Evolutionary conservation across 2,329 filamentous ascomycete species (phyloP).

Genomic region (Neocatenulostroma microsporum): DNA sequence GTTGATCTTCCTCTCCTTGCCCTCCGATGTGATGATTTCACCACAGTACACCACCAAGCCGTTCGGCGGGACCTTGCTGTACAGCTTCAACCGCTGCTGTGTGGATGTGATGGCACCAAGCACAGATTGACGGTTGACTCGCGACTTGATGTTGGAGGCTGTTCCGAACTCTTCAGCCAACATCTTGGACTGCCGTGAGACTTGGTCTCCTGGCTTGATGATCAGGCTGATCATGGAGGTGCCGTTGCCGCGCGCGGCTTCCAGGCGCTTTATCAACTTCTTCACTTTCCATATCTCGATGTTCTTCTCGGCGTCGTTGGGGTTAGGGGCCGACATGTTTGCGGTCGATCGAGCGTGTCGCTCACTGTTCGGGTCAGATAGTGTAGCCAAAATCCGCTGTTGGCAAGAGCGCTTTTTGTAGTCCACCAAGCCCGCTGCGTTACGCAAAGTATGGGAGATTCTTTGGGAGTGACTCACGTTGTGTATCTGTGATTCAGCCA

Average conservation of each 20-base stretch:
- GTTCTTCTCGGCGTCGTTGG: constrained; percentile 97
- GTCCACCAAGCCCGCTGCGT: no score
- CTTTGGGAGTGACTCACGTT: no score
- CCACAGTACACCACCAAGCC: constrained; percentile 97
- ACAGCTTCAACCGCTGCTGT: constrained; percentile 97
- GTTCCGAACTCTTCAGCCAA: constrained; percentile 89
- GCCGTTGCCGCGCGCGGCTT: constrained; percentile 94
- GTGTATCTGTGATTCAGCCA: no score
- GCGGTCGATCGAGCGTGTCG: not conserved
- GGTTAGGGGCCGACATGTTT: constrained; percentile 77
- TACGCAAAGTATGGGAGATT: no score
- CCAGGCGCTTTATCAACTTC: constrained; percentile 98
- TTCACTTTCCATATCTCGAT: constrained; percentile 95
- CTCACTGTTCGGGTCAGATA: no score
- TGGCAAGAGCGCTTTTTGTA: no score
- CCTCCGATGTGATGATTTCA: constrained; percentile 98
- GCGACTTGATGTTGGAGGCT: constrained; percentile 98
- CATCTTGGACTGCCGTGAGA: constrained; percentile 96
- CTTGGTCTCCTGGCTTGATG: constrained; percentile 97
- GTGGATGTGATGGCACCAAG: constrained; percentile 97
- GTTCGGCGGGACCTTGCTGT: constrained; percentile 97
- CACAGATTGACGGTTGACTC: constrained; percentile 96
- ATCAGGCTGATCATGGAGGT: constrained; percentile 99
- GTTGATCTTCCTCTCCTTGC: constrained; percentile 99
- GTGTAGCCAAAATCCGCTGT: no score